phyloP scores from a whole-genome alignment of 805 yeast genomes.

The Candida montana region DNA sequence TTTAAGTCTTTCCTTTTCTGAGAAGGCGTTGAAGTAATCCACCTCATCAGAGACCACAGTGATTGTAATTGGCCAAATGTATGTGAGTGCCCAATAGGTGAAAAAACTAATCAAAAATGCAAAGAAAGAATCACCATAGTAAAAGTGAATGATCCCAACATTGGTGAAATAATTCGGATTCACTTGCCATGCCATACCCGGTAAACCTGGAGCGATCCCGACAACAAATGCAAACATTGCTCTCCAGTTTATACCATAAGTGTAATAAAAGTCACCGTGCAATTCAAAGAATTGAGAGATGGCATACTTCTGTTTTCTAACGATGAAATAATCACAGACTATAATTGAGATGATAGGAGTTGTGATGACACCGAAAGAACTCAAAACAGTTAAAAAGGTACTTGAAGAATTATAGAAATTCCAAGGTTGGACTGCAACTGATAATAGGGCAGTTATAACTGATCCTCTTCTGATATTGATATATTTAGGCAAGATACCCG shows the following conservation, averaged over 20 bases:
- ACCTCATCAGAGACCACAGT: constrained; percentile 31
- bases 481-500: constrained; percentile 22
- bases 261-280: constrained; percentile 30
- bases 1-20: constrained; percentile 26
- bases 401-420: constrained; percentile 30
- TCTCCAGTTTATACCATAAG: constrained; percentile 39
- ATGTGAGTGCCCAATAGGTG: constrained; percentile 30
- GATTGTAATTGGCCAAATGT: constrained; percentile 33
- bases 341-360: constrained; percentile 33
- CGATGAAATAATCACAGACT: constrained; percentile 34
- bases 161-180: constrained; percentile 25
- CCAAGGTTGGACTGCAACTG: constrained; percentile 34
- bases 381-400: constrained; percentile 29
- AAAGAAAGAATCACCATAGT: constrained; percentile 39
- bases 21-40: constrained; percentile 36
- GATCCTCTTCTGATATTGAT: constrained; percentile 34
- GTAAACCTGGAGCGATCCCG: constrained; percentile 44
- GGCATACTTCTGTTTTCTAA: constrained; percentile 29
- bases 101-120: constrained; percentile 36
- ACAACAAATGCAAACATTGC: constrained; percentile 34
- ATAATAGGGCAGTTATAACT: constrained; percentile 25
- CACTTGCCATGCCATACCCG: constrained; percentile 39
- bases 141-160: constrained; percentile 37
- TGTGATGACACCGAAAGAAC: constrained; percentile 31
- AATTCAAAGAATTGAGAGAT: constrained; percentile 31